These are phyloP conservation scores for Phytopythium chamaehyphon DNA, from an alignment of 352 stramenopile species.

Conservation along the genomic window DNA sequence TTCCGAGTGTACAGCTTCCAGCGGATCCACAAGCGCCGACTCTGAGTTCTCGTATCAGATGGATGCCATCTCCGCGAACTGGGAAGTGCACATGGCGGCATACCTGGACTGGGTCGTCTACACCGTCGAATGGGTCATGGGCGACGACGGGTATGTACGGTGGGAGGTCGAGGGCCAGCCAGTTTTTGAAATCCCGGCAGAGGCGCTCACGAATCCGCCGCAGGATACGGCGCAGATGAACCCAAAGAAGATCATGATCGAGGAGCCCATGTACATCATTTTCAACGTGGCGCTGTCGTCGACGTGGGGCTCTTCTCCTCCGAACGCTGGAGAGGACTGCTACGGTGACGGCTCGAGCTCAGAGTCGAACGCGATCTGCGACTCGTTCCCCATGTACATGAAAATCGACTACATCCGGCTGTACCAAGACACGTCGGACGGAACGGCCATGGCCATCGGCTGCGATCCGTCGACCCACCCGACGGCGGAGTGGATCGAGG, in stretches of 20 bases:
- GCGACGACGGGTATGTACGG: constrained; percentile 16
- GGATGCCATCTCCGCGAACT: constrained; percentile 82
- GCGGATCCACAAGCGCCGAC: no score
- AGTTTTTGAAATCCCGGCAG: constrained; percentile 36
- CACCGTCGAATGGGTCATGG: constrained; percentile 25
- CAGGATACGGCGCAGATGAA: constrained; percentile 29
- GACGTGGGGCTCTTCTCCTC: constrained; percentile 24
- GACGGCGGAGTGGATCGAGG: constrained; percentile 45
- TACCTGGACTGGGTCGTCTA: constrained; percentile 47
- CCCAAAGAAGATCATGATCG: constrained; percentile 86
- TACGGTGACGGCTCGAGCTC: constrained; percentile 14
- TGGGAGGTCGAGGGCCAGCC: constrained; percentile 58
- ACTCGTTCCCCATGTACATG: no score
- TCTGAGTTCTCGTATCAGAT: constrained; percentile 40
- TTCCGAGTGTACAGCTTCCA: no score
- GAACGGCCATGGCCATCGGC: constrained; percentile 25
- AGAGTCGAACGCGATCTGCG: no score
- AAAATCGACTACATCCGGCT: constrained; percentile 10
- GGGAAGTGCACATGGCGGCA: constrained; percentile 46
- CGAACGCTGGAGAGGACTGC: constrained; percentile 21
- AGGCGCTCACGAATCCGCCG: constrained; percentile 8
- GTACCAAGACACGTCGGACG: constrained; percentile 30
- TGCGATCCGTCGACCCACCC: constrained; percentile 41
- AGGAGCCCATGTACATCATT: constrained; percentile 79
- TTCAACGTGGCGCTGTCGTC: constrained; percentile 89